A percentile compares a stretch with the other conserved stretches of the same genome.
phyloP scores from a whole-genome alignment of 2,329 filamentous ascomycete genomes.

The Verticillium nubilum region DNA sequence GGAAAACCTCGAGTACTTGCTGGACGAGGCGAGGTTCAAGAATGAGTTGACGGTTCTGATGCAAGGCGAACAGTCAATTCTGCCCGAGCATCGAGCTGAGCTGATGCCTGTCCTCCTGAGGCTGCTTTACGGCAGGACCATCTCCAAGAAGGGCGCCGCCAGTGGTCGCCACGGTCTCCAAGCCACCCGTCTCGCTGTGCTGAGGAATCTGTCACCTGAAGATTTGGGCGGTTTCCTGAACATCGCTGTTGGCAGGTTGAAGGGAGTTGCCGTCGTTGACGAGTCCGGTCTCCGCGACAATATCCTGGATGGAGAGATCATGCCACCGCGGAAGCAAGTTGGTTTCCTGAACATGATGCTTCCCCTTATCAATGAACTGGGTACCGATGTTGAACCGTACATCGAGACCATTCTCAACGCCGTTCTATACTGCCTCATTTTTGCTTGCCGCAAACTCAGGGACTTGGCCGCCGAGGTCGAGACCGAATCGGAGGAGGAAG shows the following conservation, averaged over 20 bases:
- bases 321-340: slow-evolving; percentile 73
- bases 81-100: slow-evolving; percentile 63
- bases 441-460: slow-evolving; percentile 56
- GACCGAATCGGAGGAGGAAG: slow-evolving; percentile 32
- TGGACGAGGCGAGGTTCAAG: slow-evolving; percentile 87
- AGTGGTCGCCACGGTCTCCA: slow-evolving; percentile 78
- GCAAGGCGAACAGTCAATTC: slow-evolving; percentile 67
- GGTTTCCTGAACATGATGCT: slow-evolving; percentile 91
- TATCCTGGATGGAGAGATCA: slow-evolving; percentile 50
- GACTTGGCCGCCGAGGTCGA: slow-evolving; percentile 29
- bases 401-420: slow-evolving; percentile 66
- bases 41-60: slow-evolving; percentile 91
- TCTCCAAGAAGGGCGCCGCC: slow-evolving; percentile 71
- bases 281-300: slow-evolving; percentile 42
- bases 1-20: slow-evolving; percentile 77
- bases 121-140: slow-evolving; percentile 82
- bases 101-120: slow-evolving; percentile 84
- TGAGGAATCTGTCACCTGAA: slow-evolving; percentile 68
- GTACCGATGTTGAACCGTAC: slow-evolving; percentile 65
- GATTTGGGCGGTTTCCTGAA: slow-evolving; percentile 79
- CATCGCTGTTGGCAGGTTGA: slow-evolving; percentile 71
- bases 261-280: slow-evolving; percentile 52
- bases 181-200: slow-evolving; percentile 71
- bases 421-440: slow-evolving; percentile 74
- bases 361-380: slow-evolving; percentile 79